phyloP scores from a whole-genome alignment of 73 alveolate genomes.

The Paramecium tetraurelia region DNA sequence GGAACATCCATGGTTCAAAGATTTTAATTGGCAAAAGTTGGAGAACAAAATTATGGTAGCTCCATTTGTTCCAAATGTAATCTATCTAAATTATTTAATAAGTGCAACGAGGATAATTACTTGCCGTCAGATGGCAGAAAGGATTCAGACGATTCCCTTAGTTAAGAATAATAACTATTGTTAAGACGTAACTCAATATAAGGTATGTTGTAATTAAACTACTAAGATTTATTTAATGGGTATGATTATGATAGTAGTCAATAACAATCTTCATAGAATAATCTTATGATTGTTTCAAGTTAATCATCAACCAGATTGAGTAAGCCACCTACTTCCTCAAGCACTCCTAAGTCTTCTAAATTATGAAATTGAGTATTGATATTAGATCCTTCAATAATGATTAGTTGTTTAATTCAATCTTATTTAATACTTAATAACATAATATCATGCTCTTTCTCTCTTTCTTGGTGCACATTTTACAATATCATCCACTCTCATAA shows the following conservation, averaged over 20 bases:
- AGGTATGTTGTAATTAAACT: neutral
- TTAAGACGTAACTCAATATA: conserved; percentile 70
- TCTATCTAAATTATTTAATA: neutral
- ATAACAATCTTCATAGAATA: neutral
- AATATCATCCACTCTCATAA: conserved; percentile 95
- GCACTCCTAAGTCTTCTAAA: neutral
- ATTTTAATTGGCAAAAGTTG: conserved; percentile 74
- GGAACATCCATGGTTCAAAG: conserved; percentile 78
- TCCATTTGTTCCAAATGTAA: conserved; percentile 54
- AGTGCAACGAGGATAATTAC: conserved; percentile 70
- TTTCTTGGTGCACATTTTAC: conserved; percentile 95
- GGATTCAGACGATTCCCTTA: conserved; percentile 70
- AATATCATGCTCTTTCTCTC: conserved; percentile 78
- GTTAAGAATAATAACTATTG: conserved; percentile 50
- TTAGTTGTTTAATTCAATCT: neutral
- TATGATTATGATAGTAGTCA: neutral
- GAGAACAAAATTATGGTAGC: conserved; percentile 53
- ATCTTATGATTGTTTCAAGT: neutral
- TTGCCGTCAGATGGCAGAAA: conserved; percentile 52
- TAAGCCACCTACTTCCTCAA: neutral
- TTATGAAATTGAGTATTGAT: neutral
- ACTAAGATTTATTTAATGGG: neutral
- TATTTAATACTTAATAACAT: neutral
- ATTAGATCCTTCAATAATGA: neutral
- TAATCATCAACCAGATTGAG: neutral